These are phyloP conservation scores for Saksenaea oblongispora DNA, from an alignment of 371 early-diverging fungal species.

Conservation along the genomic window DNA sequence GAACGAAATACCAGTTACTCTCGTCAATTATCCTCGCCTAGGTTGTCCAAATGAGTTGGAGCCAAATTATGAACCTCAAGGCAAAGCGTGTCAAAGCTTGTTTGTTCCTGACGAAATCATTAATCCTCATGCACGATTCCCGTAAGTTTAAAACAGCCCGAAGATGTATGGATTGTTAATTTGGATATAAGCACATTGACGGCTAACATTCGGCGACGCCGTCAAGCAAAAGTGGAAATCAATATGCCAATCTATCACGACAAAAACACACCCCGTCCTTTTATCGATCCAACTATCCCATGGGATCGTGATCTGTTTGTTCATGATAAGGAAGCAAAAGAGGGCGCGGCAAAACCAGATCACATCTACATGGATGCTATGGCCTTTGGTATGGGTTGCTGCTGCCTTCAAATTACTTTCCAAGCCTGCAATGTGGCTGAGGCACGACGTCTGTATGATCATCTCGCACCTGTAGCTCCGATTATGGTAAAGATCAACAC, in stretches of 20 bases:
- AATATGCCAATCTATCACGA: constrained; percentile 86
- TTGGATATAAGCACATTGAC: constrained; percentile 77
- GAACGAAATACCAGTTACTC: constrained; percentile 76
- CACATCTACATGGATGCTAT: constrained; percentile 99
- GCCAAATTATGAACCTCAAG: constrained; percentile 72
- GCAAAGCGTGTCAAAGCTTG: constrained; percentile 73
- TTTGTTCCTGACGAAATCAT: constrained; percentile 96
- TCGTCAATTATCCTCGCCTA: constrained; percentile 90
- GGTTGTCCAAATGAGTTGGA: constrained; percentile 78
- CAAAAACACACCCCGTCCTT: constrained; percentile 86
- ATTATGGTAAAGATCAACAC: constrained; percentile 66
- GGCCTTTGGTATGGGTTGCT: constrained; percentile 99
- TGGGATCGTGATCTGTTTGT: constrained; percentile 59
- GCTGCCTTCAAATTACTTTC: constrained; percentile 98
- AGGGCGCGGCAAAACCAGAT: constrained; percentile 82
- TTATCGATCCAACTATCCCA: constrained; percentile 86
- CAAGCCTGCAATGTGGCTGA: constrained; percentile 97
- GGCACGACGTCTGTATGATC: constrained; percentile 95
- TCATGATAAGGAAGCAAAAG: constrained; percentile 66
- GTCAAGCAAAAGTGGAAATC: constrained; percentile 92
- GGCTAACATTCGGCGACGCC: constrained; percentile 91
- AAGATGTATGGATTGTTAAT: background rate
- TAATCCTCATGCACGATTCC: constrained; percentile 94
- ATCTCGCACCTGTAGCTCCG: constrained; percentile 91
- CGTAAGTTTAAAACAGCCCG: constrained; percentile 52